These are phyloP conservation scores for Lumnitzera littorea DNA, from an alignment of 345 rosid species.

Conservation along the genomic window DNA sequence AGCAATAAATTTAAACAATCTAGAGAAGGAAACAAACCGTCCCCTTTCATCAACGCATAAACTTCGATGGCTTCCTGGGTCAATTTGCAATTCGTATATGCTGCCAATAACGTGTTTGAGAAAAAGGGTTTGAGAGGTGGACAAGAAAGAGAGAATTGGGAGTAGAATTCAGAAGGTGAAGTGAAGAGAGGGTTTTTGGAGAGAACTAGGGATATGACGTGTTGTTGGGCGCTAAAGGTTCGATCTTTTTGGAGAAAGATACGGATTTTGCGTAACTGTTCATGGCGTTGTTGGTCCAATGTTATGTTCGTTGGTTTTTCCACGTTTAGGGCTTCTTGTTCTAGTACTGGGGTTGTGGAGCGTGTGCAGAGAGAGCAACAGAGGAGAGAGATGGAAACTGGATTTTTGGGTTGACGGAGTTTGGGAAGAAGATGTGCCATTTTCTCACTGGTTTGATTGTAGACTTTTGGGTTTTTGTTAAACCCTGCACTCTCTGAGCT, in stretches of 20 bases:
- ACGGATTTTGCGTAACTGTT: slow-evolving; percentile 33
- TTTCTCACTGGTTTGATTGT: too few species aligned
- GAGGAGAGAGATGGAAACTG: neutral
- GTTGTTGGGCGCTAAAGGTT: slow-evolving; percentile 32
- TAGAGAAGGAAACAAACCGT: slow-evolving; percentile 41
- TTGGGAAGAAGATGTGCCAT: neutral
- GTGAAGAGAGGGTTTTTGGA: slow-evolving; percentile 28
- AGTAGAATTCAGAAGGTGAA: slow-evolving; percentile 40
- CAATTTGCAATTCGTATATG: slow-evolving; percentile 40
- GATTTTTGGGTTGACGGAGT: neutral
- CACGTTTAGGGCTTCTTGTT: neutral
- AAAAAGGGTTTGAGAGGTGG: slow-evolving; percentile 38
- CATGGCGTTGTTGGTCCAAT: slow-evolving; percentile 26
- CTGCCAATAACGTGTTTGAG: slow-evolving; percentile 34
- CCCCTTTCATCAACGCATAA: slow-evolving; percentile 31
- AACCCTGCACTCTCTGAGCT: too few species aligned
- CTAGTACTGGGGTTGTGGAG: neutral
- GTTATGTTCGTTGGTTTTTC: neutral
- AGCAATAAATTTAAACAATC: slow-evolving; percentile 31
- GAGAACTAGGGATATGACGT: slow-evolving; percentile 35
- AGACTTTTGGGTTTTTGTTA: too few species aligned
- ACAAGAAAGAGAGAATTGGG: slow-evolving; percentile 32
- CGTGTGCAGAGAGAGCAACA: slow-evolving; percentile 8
- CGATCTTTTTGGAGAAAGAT: slow-evolving; percentile 49
- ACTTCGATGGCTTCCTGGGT: slow-evolving; percentile 34